Conservation (phyloP, 2,329 filamentous ascomycete genomes). For the Xylaria sp. region DNA sequence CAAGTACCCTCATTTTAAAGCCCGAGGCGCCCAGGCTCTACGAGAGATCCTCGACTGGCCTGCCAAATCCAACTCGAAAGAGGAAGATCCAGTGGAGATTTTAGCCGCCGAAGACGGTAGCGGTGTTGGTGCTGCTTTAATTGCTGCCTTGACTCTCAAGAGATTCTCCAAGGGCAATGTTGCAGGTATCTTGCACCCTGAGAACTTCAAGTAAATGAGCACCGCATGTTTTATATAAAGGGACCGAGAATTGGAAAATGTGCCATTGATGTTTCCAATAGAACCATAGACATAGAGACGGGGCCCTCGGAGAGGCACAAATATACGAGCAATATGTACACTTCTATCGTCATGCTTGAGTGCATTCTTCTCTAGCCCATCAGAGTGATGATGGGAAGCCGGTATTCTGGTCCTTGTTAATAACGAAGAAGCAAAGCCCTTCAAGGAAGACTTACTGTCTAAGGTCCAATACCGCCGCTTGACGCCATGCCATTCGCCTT, state of each 20-base stretch:
- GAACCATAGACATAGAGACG: constrained; percentile 36
- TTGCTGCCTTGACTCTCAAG: constrained; percentile 79
- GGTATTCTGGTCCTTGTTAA: constrained; percentile 66
- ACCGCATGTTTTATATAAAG: constrained; percentile 16
- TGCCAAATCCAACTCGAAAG: constrained; percentile 71
- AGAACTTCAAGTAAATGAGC: constrained; percentile 63
- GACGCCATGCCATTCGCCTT: constrained; percentile 88
- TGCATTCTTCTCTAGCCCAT: constrained; percentile 62
- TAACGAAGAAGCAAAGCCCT: constrained; percentile 14
- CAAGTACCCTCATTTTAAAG: constrained; percentile 99
- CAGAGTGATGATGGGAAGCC: constrained; percentile 78
- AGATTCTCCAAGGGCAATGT: constrained; percentile 70
- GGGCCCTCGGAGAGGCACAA: constrained; percentile 19
- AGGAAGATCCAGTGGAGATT: constrained; percentile 88
- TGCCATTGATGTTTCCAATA: constrained; percentile 34
- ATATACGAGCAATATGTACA: constrained; percentile 28
- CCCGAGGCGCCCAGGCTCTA: constrained; percentile 86
- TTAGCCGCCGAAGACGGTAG: constrained; percentile 93
- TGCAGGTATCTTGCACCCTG: constrained; percentile 71
- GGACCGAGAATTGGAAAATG: constrained; percentile 28
- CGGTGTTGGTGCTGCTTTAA: constrained; percentile 95
- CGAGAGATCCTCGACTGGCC: constrained; percentile 97
- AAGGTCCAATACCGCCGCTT: constrained; percentile 90
- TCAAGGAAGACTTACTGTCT: constrained; percentile 63
- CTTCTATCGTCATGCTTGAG: neutral